phyloP scores from a whole-genome alignment of 495 filamentous ascomycete species.

The Xylaria acuta region DNA sequence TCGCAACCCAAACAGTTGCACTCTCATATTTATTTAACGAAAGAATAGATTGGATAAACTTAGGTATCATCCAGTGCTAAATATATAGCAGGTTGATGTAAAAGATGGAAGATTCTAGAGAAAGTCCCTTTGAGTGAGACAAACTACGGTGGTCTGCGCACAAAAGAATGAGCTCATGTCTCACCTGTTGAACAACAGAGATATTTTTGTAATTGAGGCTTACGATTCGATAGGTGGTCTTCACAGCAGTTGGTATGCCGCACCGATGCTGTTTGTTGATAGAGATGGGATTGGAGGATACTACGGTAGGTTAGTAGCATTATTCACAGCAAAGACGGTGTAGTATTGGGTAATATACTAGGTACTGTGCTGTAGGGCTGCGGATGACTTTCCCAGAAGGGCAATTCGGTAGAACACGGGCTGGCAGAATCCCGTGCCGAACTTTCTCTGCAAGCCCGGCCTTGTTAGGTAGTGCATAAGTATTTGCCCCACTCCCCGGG shows the following conservation, averaged over 20 bases:
- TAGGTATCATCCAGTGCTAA: too few relatives aligned
- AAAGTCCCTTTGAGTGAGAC: background rate
- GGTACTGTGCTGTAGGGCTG: too few relatives aligned
- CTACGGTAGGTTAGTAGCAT: too few relatives aligned
- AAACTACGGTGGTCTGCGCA: background rate
- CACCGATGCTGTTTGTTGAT: background rate
- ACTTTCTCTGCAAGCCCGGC: background rate
- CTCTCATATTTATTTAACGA: background rate
- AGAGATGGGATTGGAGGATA: too few relatives aligned
- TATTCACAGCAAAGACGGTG: too few relatives aligned
- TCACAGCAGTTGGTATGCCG: background rate
- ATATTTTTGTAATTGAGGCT: background rate
- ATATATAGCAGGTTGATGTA: too few relatives aligned
- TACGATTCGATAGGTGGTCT: background rate
- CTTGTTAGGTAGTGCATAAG: too few relatives aligned
- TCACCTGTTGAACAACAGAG: background rate
- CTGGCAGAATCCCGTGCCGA: background rate
- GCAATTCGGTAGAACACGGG: conserved; percentile 4
- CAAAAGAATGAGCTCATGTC: background rate
- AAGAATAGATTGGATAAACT: background rate
- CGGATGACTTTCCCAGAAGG: background rate
- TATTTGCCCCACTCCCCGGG: background rate
- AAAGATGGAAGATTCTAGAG: too few relatives aligned
- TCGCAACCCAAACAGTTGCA: too few relatives aligned
- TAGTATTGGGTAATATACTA: too few relatives aligned